Evolutionary conservation across 352 stramenopile species (phyloP), one percentile per base, ranked within the genome.

Genomic region (Globisporangium carolinianum): DNA sequence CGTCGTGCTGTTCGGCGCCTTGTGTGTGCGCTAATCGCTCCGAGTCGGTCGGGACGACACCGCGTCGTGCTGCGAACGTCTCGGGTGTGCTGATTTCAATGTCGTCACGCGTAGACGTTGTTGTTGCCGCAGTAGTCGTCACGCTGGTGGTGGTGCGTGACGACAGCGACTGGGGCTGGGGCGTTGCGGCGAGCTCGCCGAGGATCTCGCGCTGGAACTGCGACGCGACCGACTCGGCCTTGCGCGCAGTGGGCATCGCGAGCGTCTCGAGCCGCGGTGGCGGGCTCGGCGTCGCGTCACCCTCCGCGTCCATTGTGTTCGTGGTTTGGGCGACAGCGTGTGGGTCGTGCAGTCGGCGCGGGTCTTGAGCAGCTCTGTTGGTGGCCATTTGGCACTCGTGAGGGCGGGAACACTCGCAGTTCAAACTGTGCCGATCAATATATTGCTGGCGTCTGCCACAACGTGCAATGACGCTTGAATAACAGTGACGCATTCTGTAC

Each of bases 201-300:
- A 88, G 61, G 37, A 90, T 82, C 66, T 87, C 75, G 42, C 75
- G 75, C 72, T 87, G 79, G 47, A 87, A 65, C 60, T 81, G 71
- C 50, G 69, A 76, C 7, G 73, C 78, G 58, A 87, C 72, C 36
- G 69, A 85, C 24, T 86, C 79, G 41, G 63, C 52, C 14, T 62
- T 65, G n/a, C 58, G 49, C 15, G 51, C 35, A 18, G 50, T 57
- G 55, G 76, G 68, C 50, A 68, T 57, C 18, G 54, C 55, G 67
- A 68, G 47, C 48, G 47, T 45, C 42, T 43, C 48, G 43, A 60
- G 51, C 11, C 56, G 51, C 53, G 45, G 43, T n/a, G 53, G 59
- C 7, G 53, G 52, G 32, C 42, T 63, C 32, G 52, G 45, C 24
- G 57, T 55, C 42, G 38, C 32, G 41, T 42, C 58, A 4, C 35